A percentile compares a stretch with the other conserved stretches of the same genome.
phyloP scores from a whole-genome alignment of 768 basidiomycete species.

The Suillus paluster region DNA sequence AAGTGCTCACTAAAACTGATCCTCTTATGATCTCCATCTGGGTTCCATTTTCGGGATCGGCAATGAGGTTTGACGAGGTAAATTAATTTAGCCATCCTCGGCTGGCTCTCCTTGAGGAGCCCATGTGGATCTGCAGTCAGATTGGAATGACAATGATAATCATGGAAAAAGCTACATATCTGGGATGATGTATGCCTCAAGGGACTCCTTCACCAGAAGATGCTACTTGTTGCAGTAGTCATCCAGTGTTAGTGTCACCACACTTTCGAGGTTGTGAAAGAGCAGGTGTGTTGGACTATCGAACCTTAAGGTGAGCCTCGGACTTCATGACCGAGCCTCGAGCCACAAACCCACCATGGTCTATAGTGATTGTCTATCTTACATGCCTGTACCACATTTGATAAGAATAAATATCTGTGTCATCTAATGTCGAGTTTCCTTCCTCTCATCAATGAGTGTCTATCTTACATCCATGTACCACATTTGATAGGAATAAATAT shows the following conservation, averaged over 20 bases:
- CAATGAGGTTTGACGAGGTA: slow-evolving; percentile 42
- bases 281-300: too few relatives aligned
- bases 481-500: too few relatives aligned
- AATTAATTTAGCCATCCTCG: too few relatives aligned
- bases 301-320: too few relatives aligned
- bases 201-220: slow-evolving; percentile 56
- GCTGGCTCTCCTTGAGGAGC: slow-evolving; percentile 60
- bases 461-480: too few relatives aligned
- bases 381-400: too few relatives aligned
- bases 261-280: slow-evolving; percentile 49
- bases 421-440: too few relatives aligned
- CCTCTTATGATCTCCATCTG: slow-evolving; percentile 55
- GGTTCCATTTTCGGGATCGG: slow-evolving; percentile 35
- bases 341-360: too few relatives aligned
- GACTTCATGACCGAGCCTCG: too few relatives aligned
- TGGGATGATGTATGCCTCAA: slow-evolving; percentile 68
- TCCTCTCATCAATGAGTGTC: too few relatives aligned
- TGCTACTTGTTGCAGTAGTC: slow-evolving; percentile 53
- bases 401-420: too few relatives aligned
- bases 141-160: neutral
- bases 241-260: slow-evolving; percentile 49
- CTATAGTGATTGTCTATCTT: too few relatives aligned
- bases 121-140: slow-evolving; percentile 60
- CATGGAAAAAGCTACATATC: slow-evolving; percentile 43
- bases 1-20: slow-evolving; percentile 58